Conservation (phyloP, 768 basidiomycete genomes). For the Termitomyces sp. region DNA sequence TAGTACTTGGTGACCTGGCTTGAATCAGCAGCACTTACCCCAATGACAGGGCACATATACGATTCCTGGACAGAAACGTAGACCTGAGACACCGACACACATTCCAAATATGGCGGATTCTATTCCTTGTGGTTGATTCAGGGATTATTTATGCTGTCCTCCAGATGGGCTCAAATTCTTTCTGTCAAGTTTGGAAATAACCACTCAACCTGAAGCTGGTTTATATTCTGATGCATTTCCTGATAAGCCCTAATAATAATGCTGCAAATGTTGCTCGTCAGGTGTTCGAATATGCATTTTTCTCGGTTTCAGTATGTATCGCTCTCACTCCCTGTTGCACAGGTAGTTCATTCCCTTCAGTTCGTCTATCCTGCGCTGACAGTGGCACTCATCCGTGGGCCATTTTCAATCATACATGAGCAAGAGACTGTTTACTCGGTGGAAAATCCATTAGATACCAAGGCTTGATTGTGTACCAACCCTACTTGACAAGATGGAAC, state of each 20-base stretch:
- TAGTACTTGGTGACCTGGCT: neutral
- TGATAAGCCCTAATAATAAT: neutral
- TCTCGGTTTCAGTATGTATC: neutral
- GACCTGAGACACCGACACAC: neutral
- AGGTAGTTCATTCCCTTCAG: neutral
- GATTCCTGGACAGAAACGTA: neutral
- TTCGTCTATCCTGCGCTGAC: neutral
- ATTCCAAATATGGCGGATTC: neutral
- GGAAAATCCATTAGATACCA: neutral
- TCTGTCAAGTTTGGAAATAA: neutral
- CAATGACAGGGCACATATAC: neutral
- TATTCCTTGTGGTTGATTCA: neutral
- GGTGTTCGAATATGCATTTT: neutral
- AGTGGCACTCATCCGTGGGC: neutral
- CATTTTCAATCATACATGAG: neutral
- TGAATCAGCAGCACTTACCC: neutral
- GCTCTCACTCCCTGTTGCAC: neutral
- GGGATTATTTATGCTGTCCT: neutral
- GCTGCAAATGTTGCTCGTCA: neutral
- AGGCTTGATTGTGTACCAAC: no score
- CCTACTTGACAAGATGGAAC: no score
- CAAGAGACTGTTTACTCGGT: neutral
- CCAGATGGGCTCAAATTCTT: neutral
- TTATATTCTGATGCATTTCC: neutral
- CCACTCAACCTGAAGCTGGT: neutral